A percentile compares a stretch with the other conserved stretches of the same genome.
Evolutionary conservation across 2,329 filamentous ascomycete species (phyloP).

Genomic region (Ophiostoma pallidulum): DNA sequence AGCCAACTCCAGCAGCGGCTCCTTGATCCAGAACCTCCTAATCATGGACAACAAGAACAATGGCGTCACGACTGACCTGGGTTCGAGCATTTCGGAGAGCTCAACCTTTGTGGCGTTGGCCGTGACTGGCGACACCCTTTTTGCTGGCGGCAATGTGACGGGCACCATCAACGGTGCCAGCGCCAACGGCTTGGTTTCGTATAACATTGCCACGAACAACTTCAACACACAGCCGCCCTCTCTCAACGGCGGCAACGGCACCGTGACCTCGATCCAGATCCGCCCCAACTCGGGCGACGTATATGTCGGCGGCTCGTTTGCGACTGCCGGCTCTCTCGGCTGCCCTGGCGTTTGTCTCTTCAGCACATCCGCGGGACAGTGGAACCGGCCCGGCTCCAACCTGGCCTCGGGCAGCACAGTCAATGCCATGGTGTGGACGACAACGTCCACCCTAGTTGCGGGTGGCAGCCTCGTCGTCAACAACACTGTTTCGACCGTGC

Average conservation of each 20-base stretch:
- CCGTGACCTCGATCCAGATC: conserved; percentile 67
- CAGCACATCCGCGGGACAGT: conserved; percentile 59
- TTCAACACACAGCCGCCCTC: conserved; percentile 67
- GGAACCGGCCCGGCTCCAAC: conserved; percentile 67
- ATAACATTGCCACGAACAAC: conserved; percentile 57
- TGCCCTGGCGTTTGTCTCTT: conserved; percentile 79
- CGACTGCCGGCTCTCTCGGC: conserved; percentile 69
- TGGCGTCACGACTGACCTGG: conserved; percentile 59
- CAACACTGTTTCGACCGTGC: conserved; percentile 48
- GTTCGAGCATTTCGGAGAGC: conserved; percentile 53
- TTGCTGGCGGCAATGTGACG: conserved; percentile 70
- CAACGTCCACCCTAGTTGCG: conserved; percentile 60
- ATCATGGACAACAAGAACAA: conserved; percentile 70
- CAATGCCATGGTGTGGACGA: conserved; percentile 66
- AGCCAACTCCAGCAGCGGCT: conserved; percentile 57
- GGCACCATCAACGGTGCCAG: conserved; percentile 55
- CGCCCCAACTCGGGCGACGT: conserved; percentile 63
- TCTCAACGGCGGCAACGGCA: conserved; percentile 58
- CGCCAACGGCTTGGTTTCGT: conserved; percentile 68
- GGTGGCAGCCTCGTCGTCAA: conserved; percentile 67
- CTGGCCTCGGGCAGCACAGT: conserved; percentile 62
- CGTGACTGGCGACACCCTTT: conserved; percentile 58
- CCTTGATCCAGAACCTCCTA: conserved; percentile 66
- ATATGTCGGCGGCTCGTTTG: conserved; percentile 79
- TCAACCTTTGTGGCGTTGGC: conserved; percentile 69